A percentile compares a stretch with the other conserved stretches of the same genome.
These are phyloP conservation scores for Pseudomonodictys pantanalensis DNA, from an alignment of 495 filamentous ascomycete species.

Conservation along the genomic window DNA sequence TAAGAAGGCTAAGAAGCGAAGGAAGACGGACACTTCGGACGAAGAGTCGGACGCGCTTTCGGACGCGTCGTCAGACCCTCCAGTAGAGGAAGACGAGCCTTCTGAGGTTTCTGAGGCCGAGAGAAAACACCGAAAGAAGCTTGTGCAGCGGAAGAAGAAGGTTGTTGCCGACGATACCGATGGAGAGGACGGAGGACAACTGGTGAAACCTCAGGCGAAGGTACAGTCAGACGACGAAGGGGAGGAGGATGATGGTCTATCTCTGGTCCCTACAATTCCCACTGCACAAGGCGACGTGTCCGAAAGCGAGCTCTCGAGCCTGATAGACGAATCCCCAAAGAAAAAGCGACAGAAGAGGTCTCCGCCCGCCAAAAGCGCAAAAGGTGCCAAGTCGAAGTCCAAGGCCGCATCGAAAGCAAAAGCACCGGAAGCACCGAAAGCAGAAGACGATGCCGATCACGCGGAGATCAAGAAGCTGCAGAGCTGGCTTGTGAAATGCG, in stretches of 20 bases:
- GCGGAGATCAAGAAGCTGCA: slow-evolving; percentile 89
- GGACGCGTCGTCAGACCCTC: neutral
- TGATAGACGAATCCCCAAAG: slow-evolving; percentile 67
- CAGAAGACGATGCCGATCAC: slow-evolving; percentile 63
- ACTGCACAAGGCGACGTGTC: slow-evolving; percentile 56
- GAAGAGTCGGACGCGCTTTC: slow-evolving; percentile 20
- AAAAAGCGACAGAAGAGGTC: slow-evolving; percentile 49
- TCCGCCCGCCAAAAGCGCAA: slow-evolving; percentile 29
- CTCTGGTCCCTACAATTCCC: too few relatives aligned
- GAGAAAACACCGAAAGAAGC: slow-evolving; percentile 20
- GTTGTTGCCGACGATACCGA: neutral
- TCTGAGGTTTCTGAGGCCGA: slow-evolving; percentile 16
- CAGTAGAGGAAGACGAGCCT: slow-evolving; percentile 3
- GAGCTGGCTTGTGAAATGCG: slow-evolving; percentile 83
- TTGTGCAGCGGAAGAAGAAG: slow-evolving; percentile 14
- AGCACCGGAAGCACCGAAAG: too few relatives aligned
- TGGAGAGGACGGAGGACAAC: neutral
- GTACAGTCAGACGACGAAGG: slow-evolving; percentile 20
- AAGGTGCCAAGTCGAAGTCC: slow-evolving; percentile 18
- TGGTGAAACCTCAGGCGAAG: neutral
- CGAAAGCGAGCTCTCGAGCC: slow-evolving; percentile 75
- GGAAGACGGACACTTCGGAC: slow-evolving; percentile 24
- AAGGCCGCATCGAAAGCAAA: slow-evolving; percentile 40
- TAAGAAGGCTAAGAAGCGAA: slow-evolving; percentile 29
- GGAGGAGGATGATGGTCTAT: slow-evolving; percentile 31